Base-by-base conservation (phyloP, 2,329 filamentous ascomycete genomes). In the Fusarium longipes region DNA sequence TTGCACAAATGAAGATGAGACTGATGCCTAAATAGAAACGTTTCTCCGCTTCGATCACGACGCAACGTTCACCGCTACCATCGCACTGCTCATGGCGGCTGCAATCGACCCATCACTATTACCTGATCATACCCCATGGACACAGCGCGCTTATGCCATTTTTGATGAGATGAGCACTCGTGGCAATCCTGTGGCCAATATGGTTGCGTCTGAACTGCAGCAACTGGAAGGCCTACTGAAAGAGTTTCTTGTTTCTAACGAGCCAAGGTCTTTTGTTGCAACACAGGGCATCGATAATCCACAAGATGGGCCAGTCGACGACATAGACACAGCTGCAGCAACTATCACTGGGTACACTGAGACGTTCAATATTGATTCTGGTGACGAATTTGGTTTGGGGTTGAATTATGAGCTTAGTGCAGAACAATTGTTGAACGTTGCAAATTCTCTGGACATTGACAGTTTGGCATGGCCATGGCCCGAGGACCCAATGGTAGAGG, bases 131-230 rank as follows among this genome's bases (percentile, higher is more conserved):
- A 60, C 68, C 0, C 52, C 67, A 1, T 83, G 80, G 78, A 65
- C 81, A 1, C 75, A 80, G 5, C 80, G 79, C 36, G 77, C 81
- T 3, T 80, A 82, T 49, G 52, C 64, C 3, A 77, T 84, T 11
- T 75, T 85, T 10, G 80, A 84, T 35, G 82, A 82, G 14, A 84
- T 85, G 75, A 75, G 77, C 27, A 73, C 75, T 2, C 77, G 77
- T 14, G 82, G 83, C 2, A 84, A 83, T 40, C 72, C 77, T 0
- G 78, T 84, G 8, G 83, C 83, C 1, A 74, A 72, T 5, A 80
- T 81, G 53, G 77, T 80, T 10, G 52, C 51, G 2, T 50, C 49
- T 11, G 66, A 67, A 24, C 24, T 68, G 8, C 68, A 63, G 11
- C 57, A 67, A 5, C 32, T 67, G 3, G 65, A 68, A 22, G 52